phyloP scores from a whole-genome alignment of 1,284 basidiomycete genomes.

The Mycosarcoma mackinlayi region DNA sequence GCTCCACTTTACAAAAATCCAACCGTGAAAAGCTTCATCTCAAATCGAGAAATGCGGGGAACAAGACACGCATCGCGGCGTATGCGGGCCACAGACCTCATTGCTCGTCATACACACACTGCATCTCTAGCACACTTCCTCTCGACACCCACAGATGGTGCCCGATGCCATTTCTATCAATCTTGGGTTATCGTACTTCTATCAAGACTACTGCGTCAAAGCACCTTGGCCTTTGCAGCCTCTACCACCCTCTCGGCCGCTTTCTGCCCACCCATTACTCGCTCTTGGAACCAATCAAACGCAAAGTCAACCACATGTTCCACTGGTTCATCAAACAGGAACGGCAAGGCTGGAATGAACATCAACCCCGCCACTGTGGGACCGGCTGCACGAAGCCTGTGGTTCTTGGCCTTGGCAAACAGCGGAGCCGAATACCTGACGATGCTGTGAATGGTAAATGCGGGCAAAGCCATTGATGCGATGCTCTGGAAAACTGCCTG shows the following conservation, averaged over 20 bases:
- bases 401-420: constrained; percentile 76
- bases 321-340: constrained; percentile 68
- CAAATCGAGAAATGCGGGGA: no score
- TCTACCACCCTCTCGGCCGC: constrained; percentile 31
- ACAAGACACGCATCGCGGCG: no score
- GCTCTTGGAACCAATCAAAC: constrained; percentile 70
- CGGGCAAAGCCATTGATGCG: constrained; percentile 61
- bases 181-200: not conserved
- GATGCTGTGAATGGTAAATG: constrained; percentile 65
- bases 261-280: constrained; percentile 17
- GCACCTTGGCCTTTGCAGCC: constrained; percentile 40
- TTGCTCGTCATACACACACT: not conserved
- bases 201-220: constrained; percentile 1
- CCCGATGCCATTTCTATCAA: no score
- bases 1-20: no score
- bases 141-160: no score
- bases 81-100: no score
- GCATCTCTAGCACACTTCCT: no score
- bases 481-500: constrained; percentile 65
- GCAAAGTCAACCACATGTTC: constrained; percentile 70
- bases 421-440: constrained; percentile 77
- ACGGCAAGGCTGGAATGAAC: constrained; percentile 63
- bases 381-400: constrained; percentile 79
- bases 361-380: constrained; percentile 78
- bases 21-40: no score